A percentile compares a stretch with the other conserved stretches of the same genome.
Conservation (phyloP, 1,284 basidiomycete genomes). For the Chiua sp. region DNA sequence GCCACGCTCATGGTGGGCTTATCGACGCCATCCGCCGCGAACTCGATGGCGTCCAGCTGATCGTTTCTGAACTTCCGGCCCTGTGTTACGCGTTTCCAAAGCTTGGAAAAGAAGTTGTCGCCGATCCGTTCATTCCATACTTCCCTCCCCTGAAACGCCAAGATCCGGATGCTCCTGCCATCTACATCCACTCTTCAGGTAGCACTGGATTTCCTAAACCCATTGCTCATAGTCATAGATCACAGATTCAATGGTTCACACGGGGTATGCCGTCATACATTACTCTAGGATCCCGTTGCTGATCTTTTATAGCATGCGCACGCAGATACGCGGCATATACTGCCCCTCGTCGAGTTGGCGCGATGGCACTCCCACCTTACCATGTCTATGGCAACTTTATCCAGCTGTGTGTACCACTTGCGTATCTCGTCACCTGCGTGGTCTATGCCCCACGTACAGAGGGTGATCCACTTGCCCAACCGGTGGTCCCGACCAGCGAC, state of each 20-base stretch:
- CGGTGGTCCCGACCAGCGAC: too few species aligned
- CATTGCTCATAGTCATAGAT: not conserved
- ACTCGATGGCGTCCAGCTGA: constrained; percentile 1
- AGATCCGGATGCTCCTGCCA: not conserved
- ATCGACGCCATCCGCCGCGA: constrained; percentile 29
- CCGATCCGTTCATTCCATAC: not conserved
- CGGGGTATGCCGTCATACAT: not conserved
- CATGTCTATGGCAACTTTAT: too few species aligned
- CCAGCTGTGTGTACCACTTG: too few species aligned
- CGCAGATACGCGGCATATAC: too few species aligned
- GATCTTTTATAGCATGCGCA: too few species aligned
- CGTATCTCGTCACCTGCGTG: too few species aligned
- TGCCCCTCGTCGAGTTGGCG: too few species aligned
- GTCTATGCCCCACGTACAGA: too few species aligned
- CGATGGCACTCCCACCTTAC: too few species aligned
- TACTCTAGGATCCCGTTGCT: not conserved
- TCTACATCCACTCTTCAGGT: not conserved
- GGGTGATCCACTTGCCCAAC: too few species aligned
- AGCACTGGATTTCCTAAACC: constrained; percentile 2
- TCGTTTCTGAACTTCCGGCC: constrained; percentile 10
- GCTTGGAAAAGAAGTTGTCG: not conserved
- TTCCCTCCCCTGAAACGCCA: not conserved
- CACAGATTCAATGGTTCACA: not conserved
- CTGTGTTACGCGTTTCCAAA: not conserved
- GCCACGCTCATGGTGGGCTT: constrained; percentile 27